A percentile compares a stretch with the other conserved stretches of the same genome.
phyloP scores from a whole-genome alignment of 1,284 basidiomycete genomes.

The Tylopilus microsporus region DNA sequence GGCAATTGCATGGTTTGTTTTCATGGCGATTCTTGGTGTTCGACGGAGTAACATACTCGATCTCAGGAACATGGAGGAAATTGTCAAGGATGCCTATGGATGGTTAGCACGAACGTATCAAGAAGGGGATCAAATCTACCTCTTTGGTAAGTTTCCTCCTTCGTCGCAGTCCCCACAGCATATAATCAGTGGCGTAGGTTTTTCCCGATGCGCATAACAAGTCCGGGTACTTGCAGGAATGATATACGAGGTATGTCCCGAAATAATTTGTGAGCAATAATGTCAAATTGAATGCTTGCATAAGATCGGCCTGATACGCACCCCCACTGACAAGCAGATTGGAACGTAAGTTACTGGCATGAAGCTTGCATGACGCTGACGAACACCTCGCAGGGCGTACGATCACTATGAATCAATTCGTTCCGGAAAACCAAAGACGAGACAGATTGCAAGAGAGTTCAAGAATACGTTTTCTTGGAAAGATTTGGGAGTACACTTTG shows the following conservation, averaged over 20 bases:
- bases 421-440: conserved; percentile 11
- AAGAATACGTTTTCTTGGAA: conserved; percentile 36
- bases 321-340: conserved; percentile 26
- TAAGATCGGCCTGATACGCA: conserved; percentile 25
- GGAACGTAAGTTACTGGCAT: conserved; percentile 14
- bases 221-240: conserved; percentile 40
- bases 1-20: too few relatives aligned
- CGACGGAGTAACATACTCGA: too few relatives aligned
- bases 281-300: not conserved
- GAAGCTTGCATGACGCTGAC: not conserved
- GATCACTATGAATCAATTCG: conserved; percentile 31
- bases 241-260: conserved; percentile 37
- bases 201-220: conserved; percentile 46
- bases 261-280: not conserved
- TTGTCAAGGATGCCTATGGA: conserved; percentile 34
- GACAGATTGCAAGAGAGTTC: conserved; percentile 28
- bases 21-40: too few relatives aligned
- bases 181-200: conserved; percentile 28
- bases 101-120: conserved; percentile 39
- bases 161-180: not conserved
- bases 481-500: conserved; percentile 34
- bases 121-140: conserved; percentile 38
- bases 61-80: conserved; percentile 12
- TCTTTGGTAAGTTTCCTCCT: not conserved
- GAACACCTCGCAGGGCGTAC: conserved; percentile 33